Conservation (phyloP, 2,329 filamentous ascomycete genomes). For the Beauveria medogensis region DNA sequence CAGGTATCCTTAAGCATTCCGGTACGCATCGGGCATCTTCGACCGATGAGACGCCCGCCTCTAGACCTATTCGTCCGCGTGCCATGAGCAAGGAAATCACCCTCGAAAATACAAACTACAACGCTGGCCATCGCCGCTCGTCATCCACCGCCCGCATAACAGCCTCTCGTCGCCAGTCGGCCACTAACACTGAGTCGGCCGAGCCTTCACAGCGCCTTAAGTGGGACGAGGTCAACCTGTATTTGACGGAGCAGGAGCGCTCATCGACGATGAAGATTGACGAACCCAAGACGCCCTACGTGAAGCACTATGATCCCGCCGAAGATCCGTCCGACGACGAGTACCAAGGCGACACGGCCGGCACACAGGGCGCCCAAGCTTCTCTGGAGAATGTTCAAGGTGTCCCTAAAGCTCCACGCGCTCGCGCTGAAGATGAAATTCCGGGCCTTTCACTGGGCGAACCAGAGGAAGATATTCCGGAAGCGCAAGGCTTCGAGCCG, state of each 20-base stretch:
- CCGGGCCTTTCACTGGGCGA: constrained; percentile 88
- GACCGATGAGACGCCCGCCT: constrained; percentile 18
- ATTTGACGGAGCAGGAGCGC: constrained; percentile 92
- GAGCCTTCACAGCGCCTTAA: constrained; percentile 68
- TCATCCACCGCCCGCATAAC: constrained; percentile 57
- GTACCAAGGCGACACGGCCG: constrained; percentile 32
- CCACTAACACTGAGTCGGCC: constrained; percentile 36
- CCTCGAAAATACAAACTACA: constrained; percentile 87
- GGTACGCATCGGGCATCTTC: constrained; percentile 50
- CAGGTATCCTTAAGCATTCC: constrained; percentile 92
- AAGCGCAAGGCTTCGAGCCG: constrained; percentile 24
- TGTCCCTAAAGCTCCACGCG: constrained; percentile 29
- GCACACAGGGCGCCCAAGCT: constrained; percentile 12
- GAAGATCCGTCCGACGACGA: constrained; percentile 83
- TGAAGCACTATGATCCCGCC: constrained; percentile 79
- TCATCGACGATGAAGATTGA: constrained; percentile 97
- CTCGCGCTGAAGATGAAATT: constrained; percentile 62
- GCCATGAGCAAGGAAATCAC: constrained; percentile 74
- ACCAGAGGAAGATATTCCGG: constrained; percentile 64
- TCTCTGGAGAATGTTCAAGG: constrained; percentile 21
- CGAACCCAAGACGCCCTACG: constrained; percentile 96
- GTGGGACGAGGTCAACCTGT: constrained; percentile 98
- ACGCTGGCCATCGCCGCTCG: constrained; percentile 82
- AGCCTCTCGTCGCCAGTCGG: constrained; percentile 66
- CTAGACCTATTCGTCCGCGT: constrained; percentile 35